Evolutionary conservation across 1,284 basidiomycete genomes (phyloP).

Genomic region (Sporisorium sorghi): DNA sequence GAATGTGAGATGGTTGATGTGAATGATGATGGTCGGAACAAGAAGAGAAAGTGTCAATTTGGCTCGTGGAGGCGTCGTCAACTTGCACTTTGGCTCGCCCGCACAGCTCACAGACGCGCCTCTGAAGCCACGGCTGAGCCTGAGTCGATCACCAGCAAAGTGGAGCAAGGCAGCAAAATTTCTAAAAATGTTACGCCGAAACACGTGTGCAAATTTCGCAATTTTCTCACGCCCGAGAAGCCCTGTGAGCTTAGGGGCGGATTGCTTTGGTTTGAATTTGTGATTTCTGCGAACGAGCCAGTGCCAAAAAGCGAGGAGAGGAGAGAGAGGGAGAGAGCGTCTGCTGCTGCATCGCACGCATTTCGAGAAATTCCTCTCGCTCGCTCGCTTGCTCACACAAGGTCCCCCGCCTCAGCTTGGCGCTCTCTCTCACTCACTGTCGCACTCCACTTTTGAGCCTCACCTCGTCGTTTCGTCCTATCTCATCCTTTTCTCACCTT

Average conservation of each 20-base stretch:
- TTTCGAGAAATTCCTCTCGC: background rate
- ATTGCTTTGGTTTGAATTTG: background rate
- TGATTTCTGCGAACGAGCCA: slow-evolving; percentile 17
- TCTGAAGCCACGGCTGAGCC: slow-evolving; percentile 12
- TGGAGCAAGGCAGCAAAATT: slow-evolving; percentile 18
- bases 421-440: background rate
- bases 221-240: slow-evolving; percentile 4
- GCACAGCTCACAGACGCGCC: slow-evolving; percentile 6
- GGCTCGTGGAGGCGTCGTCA: slow-evolving; percentile 40
- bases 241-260: slow-evolving; percentile 2
- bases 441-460: no score
- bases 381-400: background rate
- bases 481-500: slow-evolving; percentile 8
- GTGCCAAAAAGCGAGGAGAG: background rate
- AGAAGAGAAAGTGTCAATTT: slow-evolving; percentile 13
- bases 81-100: slow-evolving; percentile 33
- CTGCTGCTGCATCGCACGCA: slow-evolving; percentile 2
- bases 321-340: background rate
- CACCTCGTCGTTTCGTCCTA: background rate
- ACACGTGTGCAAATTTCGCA: no score
- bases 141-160: slow-evolving; percentile 42
- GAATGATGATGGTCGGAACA: slow-evolving; percentile 5
- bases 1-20: background rate
- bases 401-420: slow-evolving; percentile 6
- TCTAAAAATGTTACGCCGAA: background rate